Conservation (phyloP, 78 protist species). For the Dictyostelium firmibasis region DNA sequence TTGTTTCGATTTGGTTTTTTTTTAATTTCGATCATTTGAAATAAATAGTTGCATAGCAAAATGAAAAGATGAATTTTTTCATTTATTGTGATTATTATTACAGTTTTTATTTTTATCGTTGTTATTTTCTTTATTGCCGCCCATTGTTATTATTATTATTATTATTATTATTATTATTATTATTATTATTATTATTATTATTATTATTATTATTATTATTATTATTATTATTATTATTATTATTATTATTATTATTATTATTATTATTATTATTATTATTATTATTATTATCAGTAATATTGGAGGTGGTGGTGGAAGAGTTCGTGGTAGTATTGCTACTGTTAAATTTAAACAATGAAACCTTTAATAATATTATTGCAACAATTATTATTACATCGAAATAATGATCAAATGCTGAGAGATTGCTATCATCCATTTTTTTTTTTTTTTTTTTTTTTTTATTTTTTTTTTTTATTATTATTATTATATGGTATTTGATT, state of each 20-base stretch:
- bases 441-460: neutral
- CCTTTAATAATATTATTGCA: neutral
- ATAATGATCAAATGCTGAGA: neutral
- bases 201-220: neutral
- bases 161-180: too few relatives aligned
- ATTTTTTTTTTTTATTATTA: neutral
- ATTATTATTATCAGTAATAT: neutral
- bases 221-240: constrained; percentile 14
- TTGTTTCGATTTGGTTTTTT: neutral
- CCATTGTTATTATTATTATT: too few relatives aligned
- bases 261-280: constrained; percentile 7
- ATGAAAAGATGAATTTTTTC: too few relatives aligned
- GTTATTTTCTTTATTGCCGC: neutral
- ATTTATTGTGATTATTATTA: neutral
- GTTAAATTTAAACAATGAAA: neutral
- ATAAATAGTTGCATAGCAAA: neutral
- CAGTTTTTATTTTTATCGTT: neutral
- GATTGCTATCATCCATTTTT: neutral
- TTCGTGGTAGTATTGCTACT: neutral
- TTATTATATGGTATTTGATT: too few relatives aligned
- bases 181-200: too few relatives aligned
- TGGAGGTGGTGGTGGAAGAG: neutral
- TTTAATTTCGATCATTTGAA: too few relatives aligned
- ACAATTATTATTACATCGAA: neutral
- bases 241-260: constrained; percentile 2